phyloP scores from a whole-genome alignment of 2,329 filamentous ascomycete genomes.

The Penicillium glabrum region DNA sequence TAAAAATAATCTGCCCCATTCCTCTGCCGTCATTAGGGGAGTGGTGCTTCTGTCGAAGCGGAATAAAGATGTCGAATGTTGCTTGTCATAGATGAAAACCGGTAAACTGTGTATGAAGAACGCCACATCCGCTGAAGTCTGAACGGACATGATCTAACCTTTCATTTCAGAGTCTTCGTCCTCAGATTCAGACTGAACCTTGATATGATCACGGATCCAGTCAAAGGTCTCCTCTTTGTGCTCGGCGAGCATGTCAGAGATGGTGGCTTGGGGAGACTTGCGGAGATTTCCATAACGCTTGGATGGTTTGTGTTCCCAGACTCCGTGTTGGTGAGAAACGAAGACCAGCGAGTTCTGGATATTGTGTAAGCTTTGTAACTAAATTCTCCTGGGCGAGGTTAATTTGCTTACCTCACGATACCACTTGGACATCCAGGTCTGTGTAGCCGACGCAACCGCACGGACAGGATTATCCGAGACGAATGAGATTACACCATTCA shows the following conservation, averaged over 20 bases:
- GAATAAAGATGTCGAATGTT: no score
- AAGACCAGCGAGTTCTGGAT: conserved; percentile 70
- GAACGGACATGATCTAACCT: background rate
- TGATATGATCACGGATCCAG: conserved; percentile 45
- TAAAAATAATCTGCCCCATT: background rate
- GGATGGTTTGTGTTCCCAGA: conserved; percentile 64
- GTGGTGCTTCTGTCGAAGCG: background rate
- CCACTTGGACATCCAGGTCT: conserved; percentile 69
- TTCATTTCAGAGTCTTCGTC: conserved; percentile 2
- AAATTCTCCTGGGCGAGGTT: background rate
- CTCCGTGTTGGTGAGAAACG: conserved; percentile 71
- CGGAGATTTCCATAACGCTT: conserved; percentile 59
- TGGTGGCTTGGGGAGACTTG: conserved; percentile 44
- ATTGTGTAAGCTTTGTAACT: background rate
- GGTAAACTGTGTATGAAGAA: background rate
- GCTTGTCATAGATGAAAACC: background rate
- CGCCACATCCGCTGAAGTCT: background rate
- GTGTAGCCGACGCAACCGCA: conserved; percentile 75
- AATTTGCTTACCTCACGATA: conserved; percentile 63
- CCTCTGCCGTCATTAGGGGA: background rate
- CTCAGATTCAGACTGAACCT: conserved; percentile 26
- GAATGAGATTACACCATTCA: conserved; percentile 77
- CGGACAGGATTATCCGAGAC: conserved; percentile 72
- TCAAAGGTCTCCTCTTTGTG: conserved; percentile 53
- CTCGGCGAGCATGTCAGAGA: conserved; percentile 58